These are phyloP conservation scores for Mrakia hoshinonis DNA, from an alignment of 768 basidiomycete genomes.

Conservation along the genomic window DNA sequence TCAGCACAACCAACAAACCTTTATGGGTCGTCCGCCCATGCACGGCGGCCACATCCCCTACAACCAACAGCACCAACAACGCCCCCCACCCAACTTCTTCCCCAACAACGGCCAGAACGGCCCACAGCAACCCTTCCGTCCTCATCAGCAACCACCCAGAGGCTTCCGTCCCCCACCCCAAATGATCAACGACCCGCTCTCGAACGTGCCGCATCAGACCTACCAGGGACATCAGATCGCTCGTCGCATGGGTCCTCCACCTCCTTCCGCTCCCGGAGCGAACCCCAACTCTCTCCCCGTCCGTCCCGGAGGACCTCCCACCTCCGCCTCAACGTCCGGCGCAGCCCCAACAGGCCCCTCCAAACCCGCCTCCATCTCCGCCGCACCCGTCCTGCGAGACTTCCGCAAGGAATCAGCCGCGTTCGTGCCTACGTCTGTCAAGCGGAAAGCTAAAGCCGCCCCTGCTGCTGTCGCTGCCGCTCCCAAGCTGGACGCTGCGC, in stretches of 20 bases:
- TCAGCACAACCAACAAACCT: not conserved
- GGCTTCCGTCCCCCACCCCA: constrained; percentile 10
- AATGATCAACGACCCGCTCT: constrained; percentile 59
- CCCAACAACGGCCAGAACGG: not conserved
- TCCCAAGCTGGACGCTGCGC: not conserved
- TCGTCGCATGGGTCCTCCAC: constrained; percentile 22
- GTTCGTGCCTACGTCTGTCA: constrained; percentile 75
- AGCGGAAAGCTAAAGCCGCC: constrained; percentile 49
- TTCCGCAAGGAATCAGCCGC: constrained; percentile 89
- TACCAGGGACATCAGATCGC: constrained; percentile 54
- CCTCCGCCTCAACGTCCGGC: constrained; percentile 26
- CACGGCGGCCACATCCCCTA: constrained; percentile 12
- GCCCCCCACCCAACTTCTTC: constrained; percentile 5
- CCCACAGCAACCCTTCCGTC: not conserved
- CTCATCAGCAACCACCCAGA: not conserved
- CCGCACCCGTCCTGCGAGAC: constrained; percentile 80
- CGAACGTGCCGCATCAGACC: constrained; percentile 65
- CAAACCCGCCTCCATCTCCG: constrained; percentile 67
- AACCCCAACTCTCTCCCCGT: constrained; percentile 31
- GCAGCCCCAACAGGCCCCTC: constrained; percentile 43
- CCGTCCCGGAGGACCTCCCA: constrained; percentile 3
- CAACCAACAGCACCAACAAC: not conserved
- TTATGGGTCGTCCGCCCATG: not conserved
- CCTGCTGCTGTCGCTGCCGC: not conserved
- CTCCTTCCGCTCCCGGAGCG: constrained; percentile 23